These are phyloP conservation scores for Coemansia sp. DNA, from an alignment of 192 early-diverging fungal genomes.

Conservation along the genomic window DNA sequence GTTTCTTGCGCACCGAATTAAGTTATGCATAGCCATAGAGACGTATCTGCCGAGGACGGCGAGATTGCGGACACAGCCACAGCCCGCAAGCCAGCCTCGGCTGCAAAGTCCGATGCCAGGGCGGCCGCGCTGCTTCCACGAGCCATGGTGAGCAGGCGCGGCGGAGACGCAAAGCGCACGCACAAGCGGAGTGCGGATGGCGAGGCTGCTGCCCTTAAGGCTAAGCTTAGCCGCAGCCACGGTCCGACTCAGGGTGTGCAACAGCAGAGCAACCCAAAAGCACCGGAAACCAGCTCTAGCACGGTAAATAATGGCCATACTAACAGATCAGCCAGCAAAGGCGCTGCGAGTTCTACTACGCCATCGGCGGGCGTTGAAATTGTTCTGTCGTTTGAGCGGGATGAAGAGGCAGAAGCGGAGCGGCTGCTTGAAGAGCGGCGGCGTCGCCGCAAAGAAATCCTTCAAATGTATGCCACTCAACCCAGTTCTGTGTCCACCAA, in stretches of 20 bases:
- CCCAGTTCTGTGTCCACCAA: conserved; percentile 29
- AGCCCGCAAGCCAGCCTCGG: no score
- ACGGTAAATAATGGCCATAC: conserved; percentile 21
- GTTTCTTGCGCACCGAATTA: no score
- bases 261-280: not conserved
- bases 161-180: no score
- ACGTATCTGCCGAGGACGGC: conserved; percentile 26
- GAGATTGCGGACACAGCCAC: conserved; percentile 21
- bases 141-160: no score
- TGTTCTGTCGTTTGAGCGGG: conserved; percentile 32
- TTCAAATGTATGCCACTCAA: conserved; percentile 63
- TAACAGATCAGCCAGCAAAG: not conserved
- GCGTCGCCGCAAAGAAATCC: conserved; percentile 67
- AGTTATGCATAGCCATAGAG: not conserved
- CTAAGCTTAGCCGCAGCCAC: conserved; percentile 13
- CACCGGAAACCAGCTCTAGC: not conserved
- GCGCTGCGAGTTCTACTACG: not conserved
- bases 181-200: not conserved
- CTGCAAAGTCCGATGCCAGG: not conserved
- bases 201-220: not conserved
- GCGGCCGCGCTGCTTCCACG: no score
- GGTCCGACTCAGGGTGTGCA: not conserved
- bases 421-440: conserved; percentile 80
- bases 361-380: conserved; percentile 1
- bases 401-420: conserved; percentile 72